Evolutionary conservation across 2,329 filamentous ascomycete genomes (phyloP), one percentile per base, ranked within the genome.

Genomic region (Hymenoscyphus occultus): DNA sequence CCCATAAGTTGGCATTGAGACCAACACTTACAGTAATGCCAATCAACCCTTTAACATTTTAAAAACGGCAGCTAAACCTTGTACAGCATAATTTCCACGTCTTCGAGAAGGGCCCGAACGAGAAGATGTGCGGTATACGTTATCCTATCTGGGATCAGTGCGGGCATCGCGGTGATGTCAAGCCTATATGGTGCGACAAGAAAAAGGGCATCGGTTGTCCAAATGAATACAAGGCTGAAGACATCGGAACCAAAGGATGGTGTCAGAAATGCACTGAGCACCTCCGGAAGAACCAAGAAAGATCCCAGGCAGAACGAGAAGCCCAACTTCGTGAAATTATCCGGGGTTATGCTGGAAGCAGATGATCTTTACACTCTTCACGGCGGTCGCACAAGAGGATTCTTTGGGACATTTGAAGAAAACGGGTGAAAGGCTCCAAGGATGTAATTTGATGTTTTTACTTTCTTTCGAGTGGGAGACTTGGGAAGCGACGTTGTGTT

Each of bases 41-140:
- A n/a, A 51, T 7, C n/a, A 51, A 1, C 9, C 35, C 35, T 35
- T 35, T 22, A 22, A 7, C 9, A 22, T 22, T n/a, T 28, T 51
- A 22, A 22, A 22, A 2, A n/a, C n/a, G 22, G 45, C n/a, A 22
- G 22, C 45, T 51, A 22, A 51, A 51, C 7, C 14, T 51, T 19
- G 7, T 10, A 51, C 45, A 51, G 45, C n/a, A 51, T 51, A 22
- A 51, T 22, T 51, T 28, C 19, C 19, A n/a, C 19, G 10, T 51
- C 45, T n/a, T 22, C 45, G n/a, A n/a, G 12, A 45, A 51, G 6
- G 22, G 10, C 45, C 45, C 45, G 22, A 51, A 48, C 1, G 35
- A 51, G 7, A 28, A 51, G n/a, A 51, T 51, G 45, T 51, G 45
- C 45, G 45, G 45, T 51, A 51, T 51, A 51, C 45, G 45, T 22